Evolutionary conservation across 441 rosid genomes (phyloP), one percentile per base, ranked within the genome.

Genomic region (Manihot esculenta): DNA sequence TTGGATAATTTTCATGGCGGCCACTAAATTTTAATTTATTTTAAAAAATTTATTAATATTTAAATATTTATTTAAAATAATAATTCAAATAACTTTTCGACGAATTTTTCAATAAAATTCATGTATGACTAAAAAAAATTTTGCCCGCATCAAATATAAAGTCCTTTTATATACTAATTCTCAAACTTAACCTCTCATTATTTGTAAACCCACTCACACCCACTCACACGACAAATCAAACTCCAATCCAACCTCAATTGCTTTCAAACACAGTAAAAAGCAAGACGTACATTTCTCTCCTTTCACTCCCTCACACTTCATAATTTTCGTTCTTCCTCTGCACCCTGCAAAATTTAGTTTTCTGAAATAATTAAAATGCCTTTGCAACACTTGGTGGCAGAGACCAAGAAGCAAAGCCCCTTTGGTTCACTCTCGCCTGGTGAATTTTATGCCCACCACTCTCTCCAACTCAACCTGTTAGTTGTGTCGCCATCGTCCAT

Each of bases 401-500:
- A 79, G 8, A 64, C 79, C 57, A 65, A 60, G 76, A 66, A 79
- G 10, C 26, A 64, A 4, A 60, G 30, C 68, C 69, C 67, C 0
- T 73, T 70, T 59, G 75, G 78, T 24, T 48, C 88, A 9, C 48
- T 69, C 5, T 21, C 72, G 35, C 85, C 65, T 12, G 14, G 48
- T 5, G 74, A 76, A 67, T 93, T 91, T 84, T 89, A 93, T 79
- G 82, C 84, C 1, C 88, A 81, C 38, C 96, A 93, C 86, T 82
- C 38, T 84, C 92, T 56, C 93, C 89, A 9, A 11, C 80, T 42
- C 63, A 56, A 9, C 58, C 75, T 23, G 27, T 77, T 51, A 97
- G 95, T 33, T 76, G 83, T 70, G 61, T 94, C 63, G 92, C 97
- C 78, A 80, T 92, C 68, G 90, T 94, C 73, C 99, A 94, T 58